Percentiles rank a stretch among this genome's conserved stretches.
Conservation (phyloP, 441 rosid species). For the Bocquillonia castaneifolia region DNA sequence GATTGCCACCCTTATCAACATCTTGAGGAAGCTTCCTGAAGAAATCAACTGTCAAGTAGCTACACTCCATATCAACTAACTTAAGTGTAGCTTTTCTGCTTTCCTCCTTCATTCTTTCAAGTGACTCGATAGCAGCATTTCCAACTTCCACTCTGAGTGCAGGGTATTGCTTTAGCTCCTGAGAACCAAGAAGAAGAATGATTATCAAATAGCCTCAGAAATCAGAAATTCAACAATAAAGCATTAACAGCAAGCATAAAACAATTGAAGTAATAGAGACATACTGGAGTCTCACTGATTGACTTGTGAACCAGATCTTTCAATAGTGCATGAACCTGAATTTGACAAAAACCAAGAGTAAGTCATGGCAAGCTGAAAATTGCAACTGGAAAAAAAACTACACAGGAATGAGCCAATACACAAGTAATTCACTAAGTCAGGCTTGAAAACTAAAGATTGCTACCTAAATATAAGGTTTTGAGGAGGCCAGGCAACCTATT, state of each 20-base stretch:
- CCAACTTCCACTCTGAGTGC: conserved; percentile 84
- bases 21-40: conserved; percentile 98
- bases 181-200: conserved; percentile 23
- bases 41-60: conserved; percentile 92
- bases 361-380: not conserved
- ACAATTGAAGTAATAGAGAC: conserved; percentile 28
- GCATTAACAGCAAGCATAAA: not conserved
- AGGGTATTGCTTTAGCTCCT: conserved; percentile 96
- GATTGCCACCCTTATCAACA: conserved; percentile 94
- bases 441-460: not conserved
- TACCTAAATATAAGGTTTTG: not conserved
- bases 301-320: conserved; percentile 96
- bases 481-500: not conserved
- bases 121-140: conserved; percentile 83
- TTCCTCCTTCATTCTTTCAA: conserved; percentile 79
- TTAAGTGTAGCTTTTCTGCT: conserved; percentile 88
- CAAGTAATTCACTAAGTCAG: not conserved
- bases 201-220: not conserved
- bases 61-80: conserved; percentile 88
- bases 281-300: conserved; percentile 71
- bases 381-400: not conserved
- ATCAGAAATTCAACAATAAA: not conserved
- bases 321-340: conserved; percentile 79
- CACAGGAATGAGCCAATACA: not conserved
- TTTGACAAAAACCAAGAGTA: conserved; percentile 2